These are phyloP conservation scores for Fusarium transvaalense DNA, from an alignment of 2,329 filamentous ascomycete species.

Conservation along the genomic window DNA sequence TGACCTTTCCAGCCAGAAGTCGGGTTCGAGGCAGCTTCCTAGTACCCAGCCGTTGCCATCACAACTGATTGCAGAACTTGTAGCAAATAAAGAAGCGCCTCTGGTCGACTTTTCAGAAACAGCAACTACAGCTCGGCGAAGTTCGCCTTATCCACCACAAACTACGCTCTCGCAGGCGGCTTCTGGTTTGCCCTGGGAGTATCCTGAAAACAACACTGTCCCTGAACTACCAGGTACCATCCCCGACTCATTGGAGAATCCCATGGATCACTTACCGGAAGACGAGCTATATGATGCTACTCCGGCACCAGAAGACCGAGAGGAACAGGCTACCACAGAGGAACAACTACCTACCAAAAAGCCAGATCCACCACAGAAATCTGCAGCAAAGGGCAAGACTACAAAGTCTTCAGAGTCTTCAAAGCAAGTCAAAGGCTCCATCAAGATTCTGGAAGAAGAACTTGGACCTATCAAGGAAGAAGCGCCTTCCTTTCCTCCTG, in stretches of 20 bases:
- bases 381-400: neutral
- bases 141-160: constrained; percentile 46
- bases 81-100: neutral
- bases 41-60: constrained; percentile 50
- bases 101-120: constrained; percentile 54
- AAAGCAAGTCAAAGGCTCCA: neutral
- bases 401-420: neutral
- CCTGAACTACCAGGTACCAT: neutral
- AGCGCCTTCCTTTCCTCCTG: neutral
- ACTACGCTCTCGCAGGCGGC: constrained; percentile 12
- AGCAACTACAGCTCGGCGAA: constrained; percentile 51
- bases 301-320: constrained; percentile 12
- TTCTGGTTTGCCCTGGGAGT: constrained; percentile 34
- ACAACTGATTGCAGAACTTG: neutral
- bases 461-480: constrained; percentile 2
- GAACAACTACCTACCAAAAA: neutral
- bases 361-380: neutral
- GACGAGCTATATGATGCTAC: constrained; percentile 50
- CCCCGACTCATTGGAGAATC: constrained; percentile 3
- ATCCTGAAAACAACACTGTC: constrained; percentile 24
- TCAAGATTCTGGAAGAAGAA: neutral
- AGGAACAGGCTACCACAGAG: neutral
- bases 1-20: constrained; percentile 49
- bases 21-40: constrained; percentile 45
- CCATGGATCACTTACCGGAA: constrained; percentile 41